Base-by-base conservation (phyloP, 1,139 yeast species). In the Pichia inconspicua region DNA sequence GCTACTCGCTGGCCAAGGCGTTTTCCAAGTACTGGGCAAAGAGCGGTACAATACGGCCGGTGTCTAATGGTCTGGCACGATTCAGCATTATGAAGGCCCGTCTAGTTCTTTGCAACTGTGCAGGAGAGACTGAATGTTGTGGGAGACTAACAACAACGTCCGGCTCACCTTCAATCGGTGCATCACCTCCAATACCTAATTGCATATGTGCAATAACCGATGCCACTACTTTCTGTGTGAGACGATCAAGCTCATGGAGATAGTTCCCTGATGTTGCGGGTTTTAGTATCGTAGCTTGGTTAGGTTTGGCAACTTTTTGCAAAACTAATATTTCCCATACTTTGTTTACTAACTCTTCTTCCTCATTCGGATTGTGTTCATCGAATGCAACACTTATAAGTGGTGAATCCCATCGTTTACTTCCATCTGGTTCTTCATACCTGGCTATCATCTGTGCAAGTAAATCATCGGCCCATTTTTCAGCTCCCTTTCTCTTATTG, bases 321-420 rank as follows among this genome's bases (percentile, higher is more conserved):
- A 81, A 70, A 22, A 83, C 84, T 22, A 87, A 63, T 0, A 83
- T 77, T 48, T 78, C 78, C 90, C 94, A 86, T 4, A 89, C 74
- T 25, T 79, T 85, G 5, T 82, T 83, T 12, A 78, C 66, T 0
- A 90, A 88, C 14, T 85, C 59, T 6, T 68, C 64, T 2, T 35
- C 19, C 15, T 68, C 69, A 50, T 81, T 81, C 41, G 77, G 81
- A 3, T 25, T 30, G n/a, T 68, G 69, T 51, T 81, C 82, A 42
- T 78, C 81, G 41, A 80, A 75, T 3, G 82, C 75, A 42, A 51
- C 28, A 1, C 87, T 79, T 63, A 88, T 84, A 53, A 90, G 68
- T 2, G 99, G 99, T 5, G 95, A 80, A 63, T 92, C 99, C 98
- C 98, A 92, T 52, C 97, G 71, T 37, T 84, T 78, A 61, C 78